Percentiles rank a stretch among this genome's conserved stretches.
Conservation (phyloP, 192 early-diverging fungal genomes). For the Coemansia sp. region DNA sequence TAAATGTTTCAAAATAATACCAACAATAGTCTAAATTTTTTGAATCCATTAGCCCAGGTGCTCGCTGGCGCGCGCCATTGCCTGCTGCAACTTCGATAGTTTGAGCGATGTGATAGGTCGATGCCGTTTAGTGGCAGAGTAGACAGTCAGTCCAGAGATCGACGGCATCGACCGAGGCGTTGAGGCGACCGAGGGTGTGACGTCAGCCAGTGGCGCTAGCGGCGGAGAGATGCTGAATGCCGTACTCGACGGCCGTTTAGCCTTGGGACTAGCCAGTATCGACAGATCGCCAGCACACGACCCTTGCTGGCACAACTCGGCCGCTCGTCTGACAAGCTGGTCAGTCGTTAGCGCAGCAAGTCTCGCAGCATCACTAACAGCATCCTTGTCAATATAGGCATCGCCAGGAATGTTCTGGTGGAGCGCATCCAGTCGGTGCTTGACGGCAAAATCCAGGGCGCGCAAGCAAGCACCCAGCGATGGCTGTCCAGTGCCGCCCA, state of each 20-base stretch:
- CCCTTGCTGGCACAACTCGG: conserved; percentile 20
- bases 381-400: conserved; percentile 22
- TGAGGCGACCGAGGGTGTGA: conserved; percentile 4
- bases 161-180: conserved; percentile 24
- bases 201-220: conserved; percentile 3
- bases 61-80: conserved; percentile 41
- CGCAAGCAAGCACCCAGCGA: conserved; percentile 27
- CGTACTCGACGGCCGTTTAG: conserved; percentile 31
- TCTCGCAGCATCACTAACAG: neutral
- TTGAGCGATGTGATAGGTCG: conserved; percentile 18
- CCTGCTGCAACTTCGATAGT: conserved; percentile 35
- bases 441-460: conserved; percentile 35
- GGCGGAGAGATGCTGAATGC: conserved; percentile 30
- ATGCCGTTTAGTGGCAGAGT: conserved; percentile 25
- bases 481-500: neutral
- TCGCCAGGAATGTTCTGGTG: conserved; percentile 16
- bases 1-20: neutral
- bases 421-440: conserved; percentile 35
- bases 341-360: conserved; percentile 1
- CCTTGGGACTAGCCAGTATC: conserved; percentile 19
- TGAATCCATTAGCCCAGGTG: conserved; percentile 17
- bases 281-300: neutral
- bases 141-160: conserved; percentile 20
- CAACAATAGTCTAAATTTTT: neutral
- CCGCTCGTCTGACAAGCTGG: conserved; percentile 16